Evolutionary conservation across 768 basidiomycete genomes (phyloP).

Genomic region (Galerina marginata): DNA sequence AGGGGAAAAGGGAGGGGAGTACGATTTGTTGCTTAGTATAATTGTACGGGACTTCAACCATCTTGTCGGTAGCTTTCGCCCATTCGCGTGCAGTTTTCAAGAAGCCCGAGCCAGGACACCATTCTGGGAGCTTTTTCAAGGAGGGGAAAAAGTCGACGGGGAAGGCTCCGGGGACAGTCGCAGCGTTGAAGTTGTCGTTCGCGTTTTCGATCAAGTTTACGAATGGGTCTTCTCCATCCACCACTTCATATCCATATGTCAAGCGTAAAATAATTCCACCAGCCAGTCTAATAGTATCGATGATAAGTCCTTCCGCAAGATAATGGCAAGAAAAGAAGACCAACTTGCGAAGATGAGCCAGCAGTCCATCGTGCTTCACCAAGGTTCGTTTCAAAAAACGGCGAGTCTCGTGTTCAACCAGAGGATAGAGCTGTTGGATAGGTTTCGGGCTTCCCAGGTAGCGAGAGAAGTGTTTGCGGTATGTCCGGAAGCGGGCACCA

Average conservation of each 20-base stretch:
- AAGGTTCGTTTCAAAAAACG: constrained; percentile 43
- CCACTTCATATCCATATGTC: constrained; percentile 61
- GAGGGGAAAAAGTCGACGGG: constrained; percentile 47
- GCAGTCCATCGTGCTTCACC: constrained; percentile 34
- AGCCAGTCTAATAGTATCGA: constrained; percentile 41
- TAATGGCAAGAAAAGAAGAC: constrained; percentile 8
- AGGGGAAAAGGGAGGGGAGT: constrained; percentile 10
- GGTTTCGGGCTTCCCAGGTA: constrained; percentile 41
- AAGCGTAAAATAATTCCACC: constrained; percentile 59
- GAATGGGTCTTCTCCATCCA: constrained; percentile 56
- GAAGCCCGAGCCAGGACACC: constrained; percentile 63
- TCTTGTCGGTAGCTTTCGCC: constrained; percentile 41
- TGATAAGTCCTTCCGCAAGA: background rate
- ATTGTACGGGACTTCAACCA: constrained; percentile 49
- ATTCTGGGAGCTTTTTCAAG: constrained; percentile 55
- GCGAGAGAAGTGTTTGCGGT: constrained; percentile 48
- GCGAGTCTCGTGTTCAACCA: constrained; percentile 40
- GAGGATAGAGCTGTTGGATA: constrained; percentile 35
- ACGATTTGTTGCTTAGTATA: constrained; percentile 56
- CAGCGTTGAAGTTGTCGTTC: constrained; percentile 55
- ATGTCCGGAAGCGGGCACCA: constrained; percentile 47
- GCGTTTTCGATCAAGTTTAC: constrained; percentile 56
- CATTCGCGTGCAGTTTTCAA: constrained; percentile 48
- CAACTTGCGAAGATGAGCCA: constrained; percentile 48
- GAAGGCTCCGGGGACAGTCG: constrained; percentile 54